Conservation (phyloP, 768 basidiomycete species). For the Boletus rubropictus region DNA sequence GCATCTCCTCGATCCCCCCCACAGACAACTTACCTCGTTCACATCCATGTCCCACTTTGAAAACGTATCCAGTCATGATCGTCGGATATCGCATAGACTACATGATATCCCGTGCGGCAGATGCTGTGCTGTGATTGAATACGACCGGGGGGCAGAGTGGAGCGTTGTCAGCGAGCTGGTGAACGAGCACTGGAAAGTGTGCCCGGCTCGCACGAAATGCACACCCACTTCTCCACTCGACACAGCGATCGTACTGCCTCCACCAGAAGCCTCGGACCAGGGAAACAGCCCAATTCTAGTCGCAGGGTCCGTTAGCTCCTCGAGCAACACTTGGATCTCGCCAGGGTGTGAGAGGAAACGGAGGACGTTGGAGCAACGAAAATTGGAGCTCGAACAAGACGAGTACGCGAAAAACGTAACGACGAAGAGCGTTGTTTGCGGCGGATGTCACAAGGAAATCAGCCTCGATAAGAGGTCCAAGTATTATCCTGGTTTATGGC, state of each 20-base stretch:
- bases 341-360: slow-evolving; percentile 26
- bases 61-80: slow-evolving; percentile 9
- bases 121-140: slow-evolving; percentile 24
- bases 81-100: slow-evolving; percentile 7
- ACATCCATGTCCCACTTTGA: slow-evolving; percentile 16
- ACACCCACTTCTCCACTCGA: slow-evolving; percentile 12
- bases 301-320: neutral
- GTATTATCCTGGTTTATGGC: slow-evolving; percentile 35
- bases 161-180: slow-evolving; percentile 23
- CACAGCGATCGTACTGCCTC: slow-evolving; percentile 8
- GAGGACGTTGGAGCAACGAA: slow-evolving; percentile 25
- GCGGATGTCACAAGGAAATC: slow-evolving; percentile 27
- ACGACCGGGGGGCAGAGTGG: slow-evolving; percentile 25
- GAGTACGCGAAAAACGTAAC: slow-evolving; percentile 21
- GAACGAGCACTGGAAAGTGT: slow-evolving; percentile 25
- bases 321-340: slow-evolving; percentile 9
- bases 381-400: slow-evolving; percentile 26
- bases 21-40: slow-evolving; percentile 11
- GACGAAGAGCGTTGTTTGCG: slow-evolving; percentile 26
- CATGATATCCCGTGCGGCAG: slow-evolving; percentile 23
- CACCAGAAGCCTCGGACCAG: slow-evolving; percentile 1
- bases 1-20: slow-evolving; percentile 4
- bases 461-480: slow-evolving; percentile 31
- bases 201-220: slow-evolving; percentile 15
- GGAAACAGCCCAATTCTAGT: neutral